Evolutionary conservation across 78 protist species (phyloP).

Genomic region (Emiliania huxleyi): DNA sequence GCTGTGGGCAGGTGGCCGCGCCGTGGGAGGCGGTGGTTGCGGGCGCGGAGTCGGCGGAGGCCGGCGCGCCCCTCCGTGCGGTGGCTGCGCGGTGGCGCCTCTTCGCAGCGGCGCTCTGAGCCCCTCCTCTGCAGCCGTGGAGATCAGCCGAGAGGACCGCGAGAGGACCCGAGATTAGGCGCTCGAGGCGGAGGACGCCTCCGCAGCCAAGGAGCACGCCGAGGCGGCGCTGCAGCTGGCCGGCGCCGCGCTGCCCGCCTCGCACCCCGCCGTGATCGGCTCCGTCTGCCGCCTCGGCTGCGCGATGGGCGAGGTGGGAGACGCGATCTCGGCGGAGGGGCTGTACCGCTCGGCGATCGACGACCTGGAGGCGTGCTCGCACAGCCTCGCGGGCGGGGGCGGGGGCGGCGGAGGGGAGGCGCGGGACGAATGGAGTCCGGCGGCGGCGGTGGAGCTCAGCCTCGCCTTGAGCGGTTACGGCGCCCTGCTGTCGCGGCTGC

Average conservation of each 20-base stretch:
- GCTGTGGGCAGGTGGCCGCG: neutral
- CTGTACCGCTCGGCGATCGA: neutral
- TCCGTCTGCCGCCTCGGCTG: neutral
- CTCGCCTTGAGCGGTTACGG: too few relatives aligned
- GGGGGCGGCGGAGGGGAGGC: too few relatives aligned
- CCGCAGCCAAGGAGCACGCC: neutral
- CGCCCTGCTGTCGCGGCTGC: too few relatives aligned
- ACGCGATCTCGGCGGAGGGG: neutral
- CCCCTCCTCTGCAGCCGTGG: too few relatives aligned
- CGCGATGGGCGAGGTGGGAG: neutral
- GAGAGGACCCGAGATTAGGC: neutral
- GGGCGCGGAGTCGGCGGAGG: neutral
- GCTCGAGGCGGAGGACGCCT: neutral
- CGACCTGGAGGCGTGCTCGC: too few relatives aligned
- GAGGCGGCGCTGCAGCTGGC: neutral
- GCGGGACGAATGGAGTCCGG: too few relatives aligned
- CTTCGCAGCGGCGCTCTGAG: too few relatives aligned
- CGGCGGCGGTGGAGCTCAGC: too few relatives aligned
- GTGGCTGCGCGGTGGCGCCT: neutral
- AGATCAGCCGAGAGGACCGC: too few relatives aligned
- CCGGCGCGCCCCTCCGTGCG: neutral
- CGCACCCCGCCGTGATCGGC: neutral
- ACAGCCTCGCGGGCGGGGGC: too few relatives aligned
- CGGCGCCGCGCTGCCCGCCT: neutral
- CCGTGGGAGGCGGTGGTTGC: neutral